phyloP scores from a whole-genome alignment of 139 green algal genomes.

The Nannochloris sp. region DNA sequence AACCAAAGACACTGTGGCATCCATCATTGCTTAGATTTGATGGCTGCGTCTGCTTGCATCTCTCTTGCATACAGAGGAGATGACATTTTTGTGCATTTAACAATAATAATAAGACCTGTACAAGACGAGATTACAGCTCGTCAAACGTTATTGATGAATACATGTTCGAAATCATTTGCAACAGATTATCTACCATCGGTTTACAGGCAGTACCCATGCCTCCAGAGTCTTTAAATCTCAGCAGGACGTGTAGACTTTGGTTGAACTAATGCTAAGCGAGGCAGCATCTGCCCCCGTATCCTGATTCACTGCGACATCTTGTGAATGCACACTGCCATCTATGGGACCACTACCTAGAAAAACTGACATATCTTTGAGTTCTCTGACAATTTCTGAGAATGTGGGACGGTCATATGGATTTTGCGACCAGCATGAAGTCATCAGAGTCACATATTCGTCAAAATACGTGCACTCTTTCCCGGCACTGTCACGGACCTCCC shows the following conservation, averaged over 20 bases:
- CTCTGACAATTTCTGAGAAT: slow-evolving; percentile 32
- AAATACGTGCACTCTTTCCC: slow-evolving; percentile 15
- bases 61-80: too few relatives aligned
- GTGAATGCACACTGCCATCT: neutral
- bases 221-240: too few relatives aligned
- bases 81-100: too few relatives aligned
- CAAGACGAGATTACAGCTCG: too few relatives aligned
- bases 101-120: too few relatives aligned
- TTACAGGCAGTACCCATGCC: too few relatives aligned
- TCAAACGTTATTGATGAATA: too few relatives aligned
- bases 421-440: slow-evolving; percentile 57
- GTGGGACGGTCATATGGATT: slow-evolving; percentile 44
- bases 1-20: neutral
- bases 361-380: slow-evolving; percentile 7
- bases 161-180: too few relatives aligned
- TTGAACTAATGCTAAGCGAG: neutral
- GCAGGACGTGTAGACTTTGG: neutral
- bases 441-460: slow-evolving; percentile 39
- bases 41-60: neutral
- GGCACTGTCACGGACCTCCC: slow-evolving; percentile 5
- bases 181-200: too few relatives aligned
- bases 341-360: neutral
- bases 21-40: neutral
- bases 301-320: too few relatives aligned
- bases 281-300: too few relatives aligned